Base-by-base conservation (phyloP, 805 yeast species). In the Yarrowia sp. region DNA sequence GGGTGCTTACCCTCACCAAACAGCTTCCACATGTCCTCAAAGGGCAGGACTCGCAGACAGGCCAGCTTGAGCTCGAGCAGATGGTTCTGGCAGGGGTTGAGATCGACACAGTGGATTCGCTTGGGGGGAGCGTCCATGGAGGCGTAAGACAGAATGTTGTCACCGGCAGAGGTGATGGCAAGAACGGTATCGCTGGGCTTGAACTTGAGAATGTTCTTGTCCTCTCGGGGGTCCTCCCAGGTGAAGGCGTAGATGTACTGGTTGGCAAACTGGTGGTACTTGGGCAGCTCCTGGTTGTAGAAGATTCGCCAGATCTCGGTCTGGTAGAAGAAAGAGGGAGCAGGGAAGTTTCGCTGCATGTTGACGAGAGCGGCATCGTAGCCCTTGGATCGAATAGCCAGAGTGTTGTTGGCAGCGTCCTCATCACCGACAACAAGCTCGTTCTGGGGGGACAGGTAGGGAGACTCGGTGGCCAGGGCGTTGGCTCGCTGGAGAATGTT, bases 161-260 rank as follows among this genome's bases (percentile, higher is more conserved):
- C 97, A 72, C 95, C 95, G 5, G 96, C 97, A 52, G 94, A 89
- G 5, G 96, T 90, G 69, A 90, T 90, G 26, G 94, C 93, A 72
- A 90, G 82, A 3, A 90, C 90, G 0, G 91, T 88, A 75, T 91
- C 97, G 40, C 84, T 82, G 14, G 86, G 78, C 41, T 82, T 80
- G 73, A 90, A 81, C 53, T 87, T 83, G 72, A 90, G 81, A 69
- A 90, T 88, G 63, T 82, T 82, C 70, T 86, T 85, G 79, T 90
- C 97, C 79, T 89, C 95, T 69, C 89, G 83, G 40, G 96, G 96
- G 75, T 91, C 97, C 78, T 90, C 97, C 97, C 97, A 90, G 8
- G 96, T 90, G 78, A 90, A 90, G 5, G 96, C 93, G 75, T 90
- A 91, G 70, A 90, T 91, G 77, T 89, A 90, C 79, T 90, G 92